Evolutionary conservation across 2,329 filamentous ascomycete genomes (phyloP), one percentile per base, ranked within the genome.

Genomic region (Alternaria gansuensis): DNA sequence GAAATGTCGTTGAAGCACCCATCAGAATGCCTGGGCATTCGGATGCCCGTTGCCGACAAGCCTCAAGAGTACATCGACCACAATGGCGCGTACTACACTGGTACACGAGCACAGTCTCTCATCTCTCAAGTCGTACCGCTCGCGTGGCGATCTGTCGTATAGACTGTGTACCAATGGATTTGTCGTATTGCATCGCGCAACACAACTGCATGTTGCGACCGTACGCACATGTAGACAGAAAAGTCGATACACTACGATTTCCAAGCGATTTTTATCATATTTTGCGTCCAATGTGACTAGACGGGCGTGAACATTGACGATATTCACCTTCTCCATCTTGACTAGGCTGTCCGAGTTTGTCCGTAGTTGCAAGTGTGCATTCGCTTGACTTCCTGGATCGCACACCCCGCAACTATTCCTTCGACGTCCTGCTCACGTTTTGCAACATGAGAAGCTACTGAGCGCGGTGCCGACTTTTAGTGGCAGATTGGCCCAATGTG

Each of bases 401-500:
- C 41, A 39, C 17, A 31, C 39, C 43, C 36, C 23, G 31, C 33
- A 23, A 46, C 33, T 45, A 40, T 34, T 37, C n/a, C 37, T 45
- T 55, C 29, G 33, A 34, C 26, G 34, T 50, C 33, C 34, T 31
- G 21, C n/a, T 34, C 26, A 37, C 11, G 21, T 53, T 50, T 55
- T 48, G 51, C 45, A n/a, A 41, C 10, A 26, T 24, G 23, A 39
- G 44, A 34, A 50, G 51, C 51, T 37, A 45, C 31, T 41, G 50
- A 34, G 37, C 26, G 37, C 29, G n/a, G 29, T 45, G 46, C 33
- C 33, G 33, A 23, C 17, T 49, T 33, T 55, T 54, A 61, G 63
- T 59, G 62, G 60, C 57, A 41, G 48, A 45, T 50, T 29, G 51
- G 53, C 48, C 39, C 43, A 63, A 60, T 54, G 41, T 62, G 62